phyloP scores from a whole-genome alignment of 2,329 filamentous ascomycete species.

The Bipolaris cookei region DNA sequence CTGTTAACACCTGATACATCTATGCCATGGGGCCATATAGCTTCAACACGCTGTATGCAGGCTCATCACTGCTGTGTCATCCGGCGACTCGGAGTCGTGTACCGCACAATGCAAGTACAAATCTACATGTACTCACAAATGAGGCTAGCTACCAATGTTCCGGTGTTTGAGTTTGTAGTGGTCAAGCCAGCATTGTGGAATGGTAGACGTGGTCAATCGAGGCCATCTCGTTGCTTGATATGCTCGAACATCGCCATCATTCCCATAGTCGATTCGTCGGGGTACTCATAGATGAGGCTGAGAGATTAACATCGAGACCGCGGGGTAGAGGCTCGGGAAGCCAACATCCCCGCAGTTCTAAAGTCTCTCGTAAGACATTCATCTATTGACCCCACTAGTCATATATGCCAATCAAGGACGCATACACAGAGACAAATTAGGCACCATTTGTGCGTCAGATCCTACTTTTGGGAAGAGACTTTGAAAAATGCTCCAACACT shows the following conservation, averaged over 20 bases:
- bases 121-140: neutral
- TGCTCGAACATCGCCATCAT: neutral
- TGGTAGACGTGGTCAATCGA: neutral
- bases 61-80: conserved; percentile 7
- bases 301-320: conserved; percentile 29
- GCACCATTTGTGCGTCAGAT: neutral
- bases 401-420: neutral
- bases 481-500: neutral
- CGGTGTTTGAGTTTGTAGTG: neutral
- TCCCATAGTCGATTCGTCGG: neutral
- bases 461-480: neutral
- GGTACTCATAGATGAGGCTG: conserved; percentile 20
- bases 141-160: too few relatives aligned
- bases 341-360: conserved; percentile 27
- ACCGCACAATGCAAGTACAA: neutral
- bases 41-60: conserved; percentile 3
- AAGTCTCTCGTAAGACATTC: conserved; percentile 38
- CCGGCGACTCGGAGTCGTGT: neutral
- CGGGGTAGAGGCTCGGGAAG: conserved; percentile 34
- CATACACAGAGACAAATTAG: neutral
- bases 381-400: conserved; percentile 24
- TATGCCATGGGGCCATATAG: conserved; percentile 9
- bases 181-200: neutral
- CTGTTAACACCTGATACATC: conserved; percentile 10
- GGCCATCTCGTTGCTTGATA: neutral